phyloP scores from a whole-genome alignment of 352 stramenopile species.

The Globisporangium cystogenes region DNA sequence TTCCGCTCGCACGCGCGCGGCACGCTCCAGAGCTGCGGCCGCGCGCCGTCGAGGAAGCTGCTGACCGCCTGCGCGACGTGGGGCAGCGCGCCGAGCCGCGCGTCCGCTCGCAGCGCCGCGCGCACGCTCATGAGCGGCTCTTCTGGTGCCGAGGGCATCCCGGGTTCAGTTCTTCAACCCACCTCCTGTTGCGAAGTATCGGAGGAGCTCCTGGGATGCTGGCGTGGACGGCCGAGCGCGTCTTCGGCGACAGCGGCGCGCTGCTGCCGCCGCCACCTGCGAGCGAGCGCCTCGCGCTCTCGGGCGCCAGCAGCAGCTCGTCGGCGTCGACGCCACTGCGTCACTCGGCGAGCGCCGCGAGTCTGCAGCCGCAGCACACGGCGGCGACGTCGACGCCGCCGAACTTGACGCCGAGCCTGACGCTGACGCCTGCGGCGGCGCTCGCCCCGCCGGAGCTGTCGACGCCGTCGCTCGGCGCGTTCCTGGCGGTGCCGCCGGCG shows the following conservation, averaged over 20 bases:
- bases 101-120: not conserved
- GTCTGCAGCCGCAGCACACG: not conserved
- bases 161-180: no score
- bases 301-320: not conserved
- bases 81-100: not conserved
- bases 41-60: conserved; percentile 1
- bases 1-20: not conserved
- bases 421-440: not conserved
- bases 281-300: not conserved
- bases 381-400: not conserved
- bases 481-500: conserved; percentile 16
- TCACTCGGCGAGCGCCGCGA: not conserved
- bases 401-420: not conserved
- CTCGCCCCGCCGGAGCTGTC: not conserved
- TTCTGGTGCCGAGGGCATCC: not conserved
- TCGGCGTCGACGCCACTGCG: not conserved
- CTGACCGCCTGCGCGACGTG: not conserved
- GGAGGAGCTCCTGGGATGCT: not conserved
- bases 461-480: conserved; percentile 9
- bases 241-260: conserved; percentile 10
- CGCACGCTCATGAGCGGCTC: not conserved
- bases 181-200: no score
- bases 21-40: not conserved
- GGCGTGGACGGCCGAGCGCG: not conserved
- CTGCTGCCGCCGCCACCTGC: not conserved